Evolutionary conservation across 176 grass and related monocot species (phyloP).

Genomic region (Musa acuminata): DNA sequence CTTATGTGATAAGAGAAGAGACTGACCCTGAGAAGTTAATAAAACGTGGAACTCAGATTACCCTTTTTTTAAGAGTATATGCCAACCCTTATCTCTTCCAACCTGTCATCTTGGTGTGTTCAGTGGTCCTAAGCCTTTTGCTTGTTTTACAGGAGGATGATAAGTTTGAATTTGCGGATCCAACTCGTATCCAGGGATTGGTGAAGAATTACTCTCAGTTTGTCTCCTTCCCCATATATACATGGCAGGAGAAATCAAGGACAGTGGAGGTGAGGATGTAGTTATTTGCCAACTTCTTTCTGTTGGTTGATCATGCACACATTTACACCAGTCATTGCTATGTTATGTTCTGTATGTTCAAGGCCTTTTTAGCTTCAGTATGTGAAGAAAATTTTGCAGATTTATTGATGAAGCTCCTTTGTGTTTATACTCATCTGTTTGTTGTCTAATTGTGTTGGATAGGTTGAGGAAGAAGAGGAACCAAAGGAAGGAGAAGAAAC

Average conservation of each 20-base stretch:
- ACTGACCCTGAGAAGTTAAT: constrained; percentile 73
- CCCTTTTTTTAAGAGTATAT: constrained; percentile 65
- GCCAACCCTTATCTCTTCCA: not conserved
- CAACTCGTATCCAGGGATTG: constrained; percentile 57
- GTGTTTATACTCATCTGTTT: not conserved
- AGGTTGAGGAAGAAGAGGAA: constrained; percentile 9
- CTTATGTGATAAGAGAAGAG: constrained; percentile 83
- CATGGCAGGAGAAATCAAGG: constrained; percentile 15
- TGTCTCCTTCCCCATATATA: constrained; percentile 94
- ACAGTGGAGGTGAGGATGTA: not conserved
- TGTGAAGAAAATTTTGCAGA: not conserved
- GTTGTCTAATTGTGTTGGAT: constrained; percentile 12
- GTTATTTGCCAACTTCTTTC: not conserved
- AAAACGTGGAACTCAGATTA: constrained; percentile 75
- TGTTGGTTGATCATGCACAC: too few species aligned
- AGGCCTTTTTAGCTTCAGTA: not conserved
- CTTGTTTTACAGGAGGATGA: constrained; percentile 45
- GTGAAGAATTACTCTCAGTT: constrained; percentile 95
- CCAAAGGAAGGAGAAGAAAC: constrained; percentile 52
- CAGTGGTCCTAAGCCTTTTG: not conserved
- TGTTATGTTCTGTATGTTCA: not conserved
- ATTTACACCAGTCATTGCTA: not conserved
- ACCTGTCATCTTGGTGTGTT: constrained; percentile 14
- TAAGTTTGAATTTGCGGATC: constrained; percentile 84
- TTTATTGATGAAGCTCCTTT: not conserved